phyloP scores from a whole-genome alignment of 306 rosid genomes.

The Cercis canadensis region DNA sequence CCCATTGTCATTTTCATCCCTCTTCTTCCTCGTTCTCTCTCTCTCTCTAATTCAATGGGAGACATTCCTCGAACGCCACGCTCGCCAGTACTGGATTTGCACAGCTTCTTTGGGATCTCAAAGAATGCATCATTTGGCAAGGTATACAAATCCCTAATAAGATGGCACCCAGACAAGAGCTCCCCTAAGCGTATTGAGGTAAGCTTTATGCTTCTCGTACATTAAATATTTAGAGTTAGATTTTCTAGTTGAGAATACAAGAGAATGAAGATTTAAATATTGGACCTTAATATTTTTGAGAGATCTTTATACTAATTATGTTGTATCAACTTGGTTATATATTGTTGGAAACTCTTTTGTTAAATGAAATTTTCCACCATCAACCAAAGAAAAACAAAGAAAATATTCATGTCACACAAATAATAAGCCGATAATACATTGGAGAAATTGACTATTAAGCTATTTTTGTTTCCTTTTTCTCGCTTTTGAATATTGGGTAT shows the following conservation, averaged over 20 bases:
- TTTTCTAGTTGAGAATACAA: no score
- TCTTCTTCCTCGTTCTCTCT: background rate
- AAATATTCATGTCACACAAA: no score
- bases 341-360: no score
- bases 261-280: no score
- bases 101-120: slow-evolving; percentile 55
- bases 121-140: slow-evolving; percentile 55
- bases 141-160: slow-evolving; percentile 49
- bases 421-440: no score
- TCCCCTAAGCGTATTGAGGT: slow-evolving; percentile 21
- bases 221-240: no score
- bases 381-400: no score
- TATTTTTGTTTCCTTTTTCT: background rate
- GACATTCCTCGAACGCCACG: slow-evolving; percentile 46
- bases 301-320: no score
- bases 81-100: slow-evolving; percentile 55
- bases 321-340: no score
- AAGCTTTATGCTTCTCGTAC: slow-evolving; percentile 27
- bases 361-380: no score
- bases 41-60: slow-evolving; percentile 52
- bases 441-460: background rate
- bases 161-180: slow-evolving; percentile 34
- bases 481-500: background rate
- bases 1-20: slow-evolving; percentile 5
- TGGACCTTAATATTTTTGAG: no score